Evolutionary conservation across 805 yeast species (phyloP).

Genomic region (Saccharomycopsis amapae): DNA sequence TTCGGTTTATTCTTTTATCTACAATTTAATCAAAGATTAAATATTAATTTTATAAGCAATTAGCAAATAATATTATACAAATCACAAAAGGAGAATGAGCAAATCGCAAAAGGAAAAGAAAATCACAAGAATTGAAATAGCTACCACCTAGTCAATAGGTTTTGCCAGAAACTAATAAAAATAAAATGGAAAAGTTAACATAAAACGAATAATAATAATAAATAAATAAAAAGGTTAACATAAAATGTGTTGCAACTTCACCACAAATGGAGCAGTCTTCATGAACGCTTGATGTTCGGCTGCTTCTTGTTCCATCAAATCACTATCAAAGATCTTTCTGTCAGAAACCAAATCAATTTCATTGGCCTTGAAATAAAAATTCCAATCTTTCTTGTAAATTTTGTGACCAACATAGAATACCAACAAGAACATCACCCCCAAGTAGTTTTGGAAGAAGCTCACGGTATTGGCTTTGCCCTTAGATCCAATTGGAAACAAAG

Average conservation of each 20-base stretch:
- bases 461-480: constrained; percentile 29
- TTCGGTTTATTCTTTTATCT: no score
- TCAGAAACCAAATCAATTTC: constrained; percentile 42
- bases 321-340: constrained; percentile 35
- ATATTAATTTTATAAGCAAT: no score
- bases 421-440: constrained; percentile 39
- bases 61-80: no score
- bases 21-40: no score
- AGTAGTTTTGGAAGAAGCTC: constrained; percentile 47
- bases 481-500: constrained; percentile 46
- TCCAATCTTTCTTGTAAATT: constrained; percentile 35
- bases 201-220: background rate
- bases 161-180: background rate
- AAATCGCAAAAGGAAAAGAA: no score
- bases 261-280: constrained; percentile 11
- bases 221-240: no score
- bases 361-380: constrained; percentile 30
- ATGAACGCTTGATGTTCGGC: constrained; percentile 48
- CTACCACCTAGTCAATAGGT: background rate
- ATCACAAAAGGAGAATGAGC: no score
- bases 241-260: background rate
- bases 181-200: background rate
- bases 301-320: constrained; percentile 24
- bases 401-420: constrained; percentile 47
- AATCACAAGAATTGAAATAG: no score